These are phyloP conservation scores for Trichoderma breve DNA, from an alignment of 2,329 filamentous ascomycete species.

Conservation along the genomic window DNA sequence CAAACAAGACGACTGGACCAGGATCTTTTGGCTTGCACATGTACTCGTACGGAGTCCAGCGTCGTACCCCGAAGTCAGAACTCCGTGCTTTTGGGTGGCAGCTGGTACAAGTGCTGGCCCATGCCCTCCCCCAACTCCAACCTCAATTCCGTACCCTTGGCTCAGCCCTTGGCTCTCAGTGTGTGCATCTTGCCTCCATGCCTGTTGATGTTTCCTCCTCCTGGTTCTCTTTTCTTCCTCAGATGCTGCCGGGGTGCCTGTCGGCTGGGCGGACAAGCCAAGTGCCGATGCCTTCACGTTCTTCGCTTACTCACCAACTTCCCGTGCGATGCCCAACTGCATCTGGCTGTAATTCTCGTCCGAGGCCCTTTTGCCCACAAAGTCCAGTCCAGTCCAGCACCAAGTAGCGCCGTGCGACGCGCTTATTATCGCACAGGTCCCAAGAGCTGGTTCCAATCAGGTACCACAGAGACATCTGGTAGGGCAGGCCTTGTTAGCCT, in stretches of 20 bases:
- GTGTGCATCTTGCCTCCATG: neutral
- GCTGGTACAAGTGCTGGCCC: neutral
- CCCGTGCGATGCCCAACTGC: neutral
- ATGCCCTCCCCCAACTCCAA: neutral
- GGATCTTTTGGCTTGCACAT: constrained; percentile 4
- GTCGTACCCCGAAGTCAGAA: neutral
- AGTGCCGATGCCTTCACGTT: neutral
- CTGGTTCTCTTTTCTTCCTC: neutral
- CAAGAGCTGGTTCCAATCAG: constrained; percentile 7
- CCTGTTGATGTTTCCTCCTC: neutral
- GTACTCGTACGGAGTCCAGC: neutral
- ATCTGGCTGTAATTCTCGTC: constrained; percentile 7
- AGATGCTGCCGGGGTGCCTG: neutral
- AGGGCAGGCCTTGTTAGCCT: constrained; percentile 15
- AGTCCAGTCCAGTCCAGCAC: neutral
- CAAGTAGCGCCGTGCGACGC: constrained; percentile 6
- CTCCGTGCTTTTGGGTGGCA: neutral
- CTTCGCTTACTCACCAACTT: neutral
- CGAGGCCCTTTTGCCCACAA: neutral
- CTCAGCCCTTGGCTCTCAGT: neutral
- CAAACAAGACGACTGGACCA: neutral
- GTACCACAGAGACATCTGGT: constrained; percentile 10
- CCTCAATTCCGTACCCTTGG: constrained; percentile 1
- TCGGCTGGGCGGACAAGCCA: neutral
- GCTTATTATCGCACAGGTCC: constrained; percentile 9